phyloP scores from a whole-genome alignment of 2,329 filamentous ascomycete species.

The Mycosphaerelloides madeirae region DNA sequence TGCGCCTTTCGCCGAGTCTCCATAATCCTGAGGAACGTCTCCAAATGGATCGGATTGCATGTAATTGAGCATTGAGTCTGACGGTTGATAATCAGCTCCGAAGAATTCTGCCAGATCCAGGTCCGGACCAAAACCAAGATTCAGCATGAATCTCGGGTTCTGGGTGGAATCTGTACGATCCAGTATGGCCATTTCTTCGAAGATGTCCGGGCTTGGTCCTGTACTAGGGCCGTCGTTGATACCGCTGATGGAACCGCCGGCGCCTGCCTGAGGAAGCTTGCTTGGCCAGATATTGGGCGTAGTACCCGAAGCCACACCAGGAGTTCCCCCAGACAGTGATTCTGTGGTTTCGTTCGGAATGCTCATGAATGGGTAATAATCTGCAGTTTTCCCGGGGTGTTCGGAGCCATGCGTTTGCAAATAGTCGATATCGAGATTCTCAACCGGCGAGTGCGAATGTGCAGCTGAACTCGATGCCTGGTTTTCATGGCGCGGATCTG shows the following conservation, averaged over 20 bases:
- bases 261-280: not conserved
- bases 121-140: constrained; percentile 60
- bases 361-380: constrained; percentile 21
- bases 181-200: constrained; percentile 55
- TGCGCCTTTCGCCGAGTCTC: constrained; percentile 4
- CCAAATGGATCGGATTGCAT: constrained; percentile 26
- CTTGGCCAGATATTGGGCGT: constrained; percentile 9
- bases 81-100: constrained; percentile 39
- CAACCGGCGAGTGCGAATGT: too few relatives aligned
- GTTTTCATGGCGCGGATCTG: not conserved
- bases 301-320: constrained; percentile 4
- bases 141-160: constrained; percentile 62
- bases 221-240: not conserved
- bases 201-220: constrained; percentile 38
- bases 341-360: constrained; percentile 19
- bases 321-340: constrained; percentile 7
- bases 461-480: not conserved
- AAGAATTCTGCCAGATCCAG: constrained; percentile 54
- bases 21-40: constrained; percentile 4
- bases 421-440: too few relatives aligned
- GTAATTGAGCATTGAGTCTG: constrained; percentile 37
- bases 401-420: not conserved
- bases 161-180: constrained; percentile 52
- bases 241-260: not conserved
- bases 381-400: not conserved